phyloP scores from a whole-genome alignment of 2,329 filamentous ascomycete genomes.

The Fusarium decemcellulare region DNA sequence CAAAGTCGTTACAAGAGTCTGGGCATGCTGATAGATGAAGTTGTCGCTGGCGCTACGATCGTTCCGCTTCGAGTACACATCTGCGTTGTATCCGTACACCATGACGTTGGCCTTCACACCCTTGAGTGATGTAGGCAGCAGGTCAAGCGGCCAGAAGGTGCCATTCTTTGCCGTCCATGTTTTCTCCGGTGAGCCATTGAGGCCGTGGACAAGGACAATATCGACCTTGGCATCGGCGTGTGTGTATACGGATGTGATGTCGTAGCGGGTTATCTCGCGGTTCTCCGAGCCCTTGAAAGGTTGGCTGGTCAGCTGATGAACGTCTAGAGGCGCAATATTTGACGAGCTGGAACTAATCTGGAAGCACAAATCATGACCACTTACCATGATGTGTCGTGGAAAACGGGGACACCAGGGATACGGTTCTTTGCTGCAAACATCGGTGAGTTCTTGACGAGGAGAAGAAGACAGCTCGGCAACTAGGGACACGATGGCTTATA shows the following conservation, averaged over 20 bases:
- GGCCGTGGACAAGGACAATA: slow-evolving; percentile 80
- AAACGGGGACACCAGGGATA: slow-evolving; percentile 21
- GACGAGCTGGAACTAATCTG: neutral
- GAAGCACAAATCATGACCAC: neutral
- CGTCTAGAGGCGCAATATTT: neutral
- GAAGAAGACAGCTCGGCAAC: neutral
- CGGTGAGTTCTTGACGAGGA: slow-evolving; percentile 6
- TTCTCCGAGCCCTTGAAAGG: slow-evolving; percentile 55
- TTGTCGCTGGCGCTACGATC: slow-evolving; percentile 73
- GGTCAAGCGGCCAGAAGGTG: slow-evolving; percentile 78
- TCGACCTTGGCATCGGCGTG: slow-evolving; percentile 73
- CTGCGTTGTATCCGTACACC: slow-evolving; percentile 83
- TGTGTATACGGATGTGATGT: slow-evolving; percentile 71
- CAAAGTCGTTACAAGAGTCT: slow-evolving; percentile 75
- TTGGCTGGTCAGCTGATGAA: neutral
- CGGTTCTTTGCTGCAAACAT: slow-evolving; percentile 26
- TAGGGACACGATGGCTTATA: slow-evolving; percentile 19
- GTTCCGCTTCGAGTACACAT: slow-evolving; percentile 66
- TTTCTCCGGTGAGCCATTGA: slow-evolving; percentile 75
- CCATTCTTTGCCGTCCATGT: slow-evolving; percentile 73
- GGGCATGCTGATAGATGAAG: slow-evolving; percentile 79
- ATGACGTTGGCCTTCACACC: slow-evolving; percentile 73
- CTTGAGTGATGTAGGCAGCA: slow-evolving; percentile 73
- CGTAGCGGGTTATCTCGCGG: slow-evolving; percentile 61
- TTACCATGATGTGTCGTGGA: slow-evolving; percentile 46